These are phyloP conservation scores for Fusarium sp. DNA, from an alignment of 2,329 filamentous ascomycete species.

Conservation along the genomic window DNA sequence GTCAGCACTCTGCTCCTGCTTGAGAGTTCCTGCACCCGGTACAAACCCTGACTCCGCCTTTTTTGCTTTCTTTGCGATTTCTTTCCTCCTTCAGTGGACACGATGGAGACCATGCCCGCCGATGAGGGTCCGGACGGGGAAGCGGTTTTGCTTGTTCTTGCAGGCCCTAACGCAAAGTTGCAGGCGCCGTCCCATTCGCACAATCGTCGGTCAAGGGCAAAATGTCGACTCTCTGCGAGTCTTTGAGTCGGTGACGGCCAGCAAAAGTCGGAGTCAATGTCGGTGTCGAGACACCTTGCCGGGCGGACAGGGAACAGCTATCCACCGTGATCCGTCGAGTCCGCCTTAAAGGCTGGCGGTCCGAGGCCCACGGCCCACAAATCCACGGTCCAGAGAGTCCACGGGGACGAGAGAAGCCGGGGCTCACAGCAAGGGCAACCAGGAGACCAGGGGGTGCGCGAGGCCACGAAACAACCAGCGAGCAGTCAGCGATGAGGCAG, in stretches of 20 bases:
- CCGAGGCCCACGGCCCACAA: slow-evolving; percentile 32
- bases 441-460: slow-evolving; percentile 20
- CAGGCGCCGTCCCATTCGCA: slow-evolving; percentile 33
- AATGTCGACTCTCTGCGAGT: slow-evolving; percentile 31
- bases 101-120: slow-evolving; percentile 23
- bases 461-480: slow-evolving; percentile 18
- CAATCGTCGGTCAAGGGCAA: slow-evolving; percentile 42
- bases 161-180: slow-evolving; percentile 36
- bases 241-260: slow-evolving; percentile 41
- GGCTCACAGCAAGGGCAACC: slow-evolving; percentile 26
- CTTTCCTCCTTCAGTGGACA: slow-evolving; percentile 30
- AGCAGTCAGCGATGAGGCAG: slow-evolving; percentile 22
- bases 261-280: slow-evolving; percentile 42
- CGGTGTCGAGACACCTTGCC: slow-evolving; percentile 41
- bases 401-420: slow-evolving; percentile 29
- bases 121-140: slow-evolving; percentile 14
- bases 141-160: slow-evolving; percentile 35
- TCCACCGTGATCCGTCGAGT: slow-evolving; percentile 40
- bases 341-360: slow-evolving; percentile 37
- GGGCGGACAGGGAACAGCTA: slow-evolving; percentile 32
- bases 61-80: slow-evolving; percentile 29
- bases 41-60: slow-evolving; percentile 33
- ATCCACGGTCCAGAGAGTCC: slow-evolving; percentile 15
- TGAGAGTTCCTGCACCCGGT: slow-evolving; percentile 22
- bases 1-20: slow-evolving; percentile 12